These are phyloP conservation scores for Xylariaceae sp. DNA, from an alignment of 2,329 filamentous ascomycete genomes.

Conservation along the genomic window DNA sequence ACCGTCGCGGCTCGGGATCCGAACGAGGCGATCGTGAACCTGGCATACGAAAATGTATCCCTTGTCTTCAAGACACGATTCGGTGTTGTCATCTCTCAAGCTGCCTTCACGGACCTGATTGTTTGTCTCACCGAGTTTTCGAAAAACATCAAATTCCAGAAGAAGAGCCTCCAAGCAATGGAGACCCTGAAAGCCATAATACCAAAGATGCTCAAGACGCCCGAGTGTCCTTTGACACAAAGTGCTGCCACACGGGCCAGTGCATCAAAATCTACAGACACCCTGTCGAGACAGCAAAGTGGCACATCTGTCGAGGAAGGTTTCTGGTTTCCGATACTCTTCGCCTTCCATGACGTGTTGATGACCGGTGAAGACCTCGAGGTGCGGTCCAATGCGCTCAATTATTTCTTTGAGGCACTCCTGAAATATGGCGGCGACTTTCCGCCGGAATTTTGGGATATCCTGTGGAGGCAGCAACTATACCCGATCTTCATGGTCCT, in stretches of 20 bases:
- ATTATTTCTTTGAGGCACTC: conserved; percentile 93
- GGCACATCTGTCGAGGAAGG: conserved; percentile 91
- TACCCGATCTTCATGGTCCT: conserved; percentile 99
- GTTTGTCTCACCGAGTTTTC: conserved; percentile 97
- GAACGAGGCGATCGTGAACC: conserved; percentile 90
- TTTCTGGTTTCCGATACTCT: conserved; percentile 97
- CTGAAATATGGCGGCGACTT: conserved; percentile 87
- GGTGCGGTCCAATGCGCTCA: conserved; percentile 81
- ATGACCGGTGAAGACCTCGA: conserved; percentile 99
- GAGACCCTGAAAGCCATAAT: conserved; percentile 92
- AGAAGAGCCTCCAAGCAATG: conserved; percentile 94
- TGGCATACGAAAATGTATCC: conserved; percentile 93
- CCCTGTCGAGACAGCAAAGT: conserved; percentile 49
- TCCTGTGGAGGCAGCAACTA: conserved; percentile 90
- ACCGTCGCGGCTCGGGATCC: conserved; percentile 90
- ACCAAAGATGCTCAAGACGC: conserved; percentile 88
- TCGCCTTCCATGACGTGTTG: conserved; percentile 96
- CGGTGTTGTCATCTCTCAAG: conserved; percentile 90
- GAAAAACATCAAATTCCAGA: conserved; percentile 97
- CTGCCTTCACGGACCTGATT: conserved; percentile 91
- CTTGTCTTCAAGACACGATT: conserved; percentile 95
- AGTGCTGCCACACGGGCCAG: conserved; percentile 36
- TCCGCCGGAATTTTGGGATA: conserved; percentile 94
- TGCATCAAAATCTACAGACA: conserved; percentile 33
- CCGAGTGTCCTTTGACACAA: conserved; percentile 84